Base-by-base conservation (phyloP, 441 rosid genomes). In the Aquilaria agallochum region DNA sequence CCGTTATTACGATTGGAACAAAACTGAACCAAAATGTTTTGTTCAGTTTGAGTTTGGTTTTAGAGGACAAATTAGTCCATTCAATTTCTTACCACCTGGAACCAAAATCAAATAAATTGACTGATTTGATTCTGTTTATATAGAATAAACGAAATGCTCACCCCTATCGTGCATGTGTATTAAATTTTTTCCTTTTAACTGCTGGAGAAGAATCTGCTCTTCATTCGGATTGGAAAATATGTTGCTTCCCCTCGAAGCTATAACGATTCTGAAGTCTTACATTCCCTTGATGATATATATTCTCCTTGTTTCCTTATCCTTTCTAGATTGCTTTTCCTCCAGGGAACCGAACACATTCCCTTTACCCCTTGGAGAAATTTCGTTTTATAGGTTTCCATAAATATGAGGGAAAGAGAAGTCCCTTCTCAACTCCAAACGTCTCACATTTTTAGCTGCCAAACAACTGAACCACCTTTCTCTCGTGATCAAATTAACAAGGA, bases 211-310 rank as follows among this genome's bases (percentile, higher is more conserved):
- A 80, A 80, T 67, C 67, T 71, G 58, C 66, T 47, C 66, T 52
- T 53, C 8, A 32, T 34, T 59, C 68, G 55, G 56, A 20, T 60
- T 47, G 62, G 53, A 68, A 64, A 57, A 66, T 66, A 65, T 64
- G 27, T 20, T 78, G 74, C 85, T 72, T 71, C 73, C 57, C 64
- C 54, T 56, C 64, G 61, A 74, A 76, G 81, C 75, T 54, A 74
- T 34, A 42, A 62, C 20, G 8, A 20, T 20, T 20, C 27, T 20
- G 27, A 20, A 20, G 27, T 20, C 27, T 20, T 20, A 20, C 27
- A 20, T 20, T 20, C 65, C 50, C n/a, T 42, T 62, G 14, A 46
- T 31, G 46, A 15, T 50, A 50, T 27, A 60, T 72, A 69, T 74
- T 72, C 73, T 67, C 65, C 55, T 71, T 68, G 74, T 73, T 75